A percentile compares a stretch with the other conserved stretches of the same genome.
These are phyloP conservation scores for Nicotiana knightiana DNA, from an alignment of 257 asterid genomes.

Conservation along the genomic window DNA sequence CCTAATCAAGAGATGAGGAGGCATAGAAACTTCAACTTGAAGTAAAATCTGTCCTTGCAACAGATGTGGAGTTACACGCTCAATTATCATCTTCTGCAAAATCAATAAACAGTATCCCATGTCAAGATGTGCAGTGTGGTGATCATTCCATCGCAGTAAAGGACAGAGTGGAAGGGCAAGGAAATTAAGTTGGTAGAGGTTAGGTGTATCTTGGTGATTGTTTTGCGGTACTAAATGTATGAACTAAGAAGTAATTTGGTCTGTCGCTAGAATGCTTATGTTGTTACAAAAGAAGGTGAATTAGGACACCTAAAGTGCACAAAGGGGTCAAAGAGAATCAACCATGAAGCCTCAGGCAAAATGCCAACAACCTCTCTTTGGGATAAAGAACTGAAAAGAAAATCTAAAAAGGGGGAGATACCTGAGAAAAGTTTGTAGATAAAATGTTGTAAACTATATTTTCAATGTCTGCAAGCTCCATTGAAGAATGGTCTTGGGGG, in stretches of 20 bases:
- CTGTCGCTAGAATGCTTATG: background rate
- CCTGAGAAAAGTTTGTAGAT: constrained; percentile 65
- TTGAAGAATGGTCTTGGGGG: constrained; percentile 11
- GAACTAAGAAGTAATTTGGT: background rate
- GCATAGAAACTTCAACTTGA: constrained; percentile 86
- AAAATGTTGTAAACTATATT: constrained; percentile 45
- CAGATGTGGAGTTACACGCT: constrained; percentile 71
- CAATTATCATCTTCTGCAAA: constrained; percentile 63
- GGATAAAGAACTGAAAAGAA: background rate
- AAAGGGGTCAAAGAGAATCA: background rate
- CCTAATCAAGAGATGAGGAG: constrained; percentile 58
- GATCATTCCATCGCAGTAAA: background rate
- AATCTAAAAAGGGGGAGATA: constrained; percentile 9
- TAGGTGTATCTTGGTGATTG: background rate
- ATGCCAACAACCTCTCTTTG: background rate
- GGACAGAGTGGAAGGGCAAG: background rate
- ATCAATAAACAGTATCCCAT: constrained; percentile 1
- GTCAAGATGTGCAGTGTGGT: background rate
- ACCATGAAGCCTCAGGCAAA: background rate
- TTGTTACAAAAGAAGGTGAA: background rate
- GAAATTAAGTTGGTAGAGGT: background rate
- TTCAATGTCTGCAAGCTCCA: constrained; percentile 43
- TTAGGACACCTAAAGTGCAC: background rate
- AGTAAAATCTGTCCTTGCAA: constrained; percentile 76
- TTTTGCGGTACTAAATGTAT: background rate